phyloP scores from a whole-genome alignment of 1,284 basidiomycete genomes.

The Ustilago nuda region DNA sequence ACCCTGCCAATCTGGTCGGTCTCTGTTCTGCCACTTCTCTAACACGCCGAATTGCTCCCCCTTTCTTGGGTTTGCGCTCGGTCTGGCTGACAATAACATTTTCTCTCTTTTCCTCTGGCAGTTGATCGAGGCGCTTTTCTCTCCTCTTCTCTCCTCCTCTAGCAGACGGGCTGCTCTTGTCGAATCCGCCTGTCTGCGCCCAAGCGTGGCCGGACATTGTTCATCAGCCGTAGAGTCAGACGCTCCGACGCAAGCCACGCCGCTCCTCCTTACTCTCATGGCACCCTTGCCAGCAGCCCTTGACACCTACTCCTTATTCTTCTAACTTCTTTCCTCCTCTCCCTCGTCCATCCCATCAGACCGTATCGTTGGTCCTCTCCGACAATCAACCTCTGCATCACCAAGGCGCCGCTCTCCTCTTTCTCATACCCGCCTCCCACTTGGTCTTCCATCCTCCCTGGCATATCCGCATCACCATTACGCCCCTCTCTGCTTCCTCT shows the following conservation, averaged over 20 bases:
- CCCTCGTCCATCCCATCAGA: conserved; percentile 9
- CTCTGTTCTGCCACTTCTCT: background rate
- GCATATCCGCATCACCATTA: background rate
- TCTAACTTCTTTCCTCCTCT: conserved; percentile 2
- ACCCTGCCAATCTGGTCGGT: too few relatives aligned
- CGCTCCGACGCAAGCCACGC: conserved; percentile 8
- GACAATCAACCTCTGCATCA: background rate
- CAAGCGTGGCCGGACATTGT: background rate
- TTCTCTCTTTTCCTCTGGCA: background rate
- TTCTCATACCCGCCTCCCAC: background rate
- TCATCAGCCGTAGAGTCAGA: background rate
- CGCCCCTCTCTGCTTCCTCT: conserved; percentile 12
- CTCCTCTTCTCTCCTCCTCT: background rate
- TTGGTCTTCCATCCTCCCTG: conserved; percentile 2
- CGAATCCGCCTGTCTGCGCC: background rate
- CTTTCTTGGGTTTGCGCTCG: background rate
- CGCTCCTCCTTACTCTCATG: background rate
- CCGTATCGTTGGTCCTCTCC: conserved; percentile 15
- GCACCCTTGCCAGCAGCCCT: background rate
- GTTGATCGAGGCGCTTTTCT: background rate
- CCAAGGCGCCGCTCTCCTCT: background rate
- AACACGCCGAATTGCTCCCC: conserved; percentile 5
- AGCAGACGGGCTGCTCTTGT: background rate
- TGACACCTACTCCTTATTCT: conserved; percentile 26
- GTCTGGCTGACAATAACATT: background rate